Conservation (phyloP, 306 rosid genomes). For the Spatholobus suberectus region DNA sequence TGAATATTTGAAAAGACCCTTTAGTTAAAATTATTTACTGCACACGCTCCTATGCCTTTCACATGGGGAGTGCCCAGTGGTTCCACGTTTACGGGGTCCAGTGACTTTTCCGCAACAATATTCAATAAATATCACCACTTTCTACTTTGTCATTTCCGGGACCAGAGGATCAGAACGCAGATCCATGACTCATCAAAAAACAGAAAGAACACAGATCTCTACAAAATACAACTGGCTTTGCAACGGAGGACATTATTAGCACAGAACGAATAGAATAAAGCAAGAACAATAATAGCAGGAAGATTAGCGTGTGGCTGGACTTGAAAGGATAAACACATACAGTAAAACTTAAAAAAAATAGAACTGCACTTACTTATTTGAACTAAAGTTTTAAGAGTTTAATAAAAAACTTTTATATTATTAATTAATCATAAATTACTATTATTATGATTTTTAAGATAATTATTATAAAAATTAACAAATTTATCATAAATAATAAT, state of each 20-base stretch:
- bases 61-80: slow-evolving; percentile 45
- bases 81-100: slow-evolving; percentile 42
- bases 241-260: background rate
- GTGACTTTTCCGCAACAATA: slow-evolving; percentile 18
- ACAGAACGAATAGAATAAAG: background rate
- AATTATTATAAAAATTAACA: no score
- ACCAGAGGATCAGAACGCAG: slow-evolving; percentile 27
- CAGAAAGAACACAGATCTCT: background rate
- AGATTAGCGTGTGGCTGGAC: background rate
- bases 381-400: background rate
- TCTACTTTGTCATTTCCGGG: slow-evolving; percentile 31
- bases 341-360: background rate
- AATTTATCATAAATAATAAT: no score
- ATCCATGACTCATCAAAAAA: background rate
- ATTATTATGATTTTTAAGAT: no score
- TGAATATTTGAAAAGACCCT: no score
- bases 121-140: background rate
- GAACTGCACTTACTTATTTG: background rate
- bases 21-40: background rate
- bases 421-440: no score
- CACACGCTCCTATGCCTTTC: slow-evolving; percentile 5
- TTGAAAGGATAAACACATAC: background rate
- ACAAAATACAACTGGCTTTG: slow-evolving; percentile 20
- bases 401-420: no score
- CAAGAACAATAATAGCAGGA: background rate